Percentiles rank a stretch among this genome's conserved stretches.
Conservation (phyloP, 75 land plant genomes). For the Picea sitchensis region DNA sequence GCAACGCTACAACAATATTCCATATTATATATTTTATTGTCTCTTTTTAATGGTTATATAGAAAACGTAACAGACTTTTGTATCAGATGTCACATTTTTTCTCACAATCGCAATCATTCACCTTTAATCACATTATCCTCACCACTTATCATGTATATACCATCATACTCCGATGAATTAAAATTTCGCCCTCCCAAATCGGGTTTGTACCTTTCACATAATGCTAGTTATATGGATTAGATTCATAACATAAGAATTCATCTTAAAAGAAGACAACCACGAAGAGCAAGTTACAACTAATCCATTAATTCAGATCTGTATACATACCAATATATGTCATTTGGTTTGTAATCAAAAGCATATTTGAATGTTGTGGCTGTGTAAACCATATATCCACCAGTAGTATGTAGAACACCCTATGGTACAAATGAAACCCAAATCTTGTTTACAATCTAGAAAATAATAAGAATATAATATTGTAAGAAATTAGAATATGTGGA, state of each 20-base stretch:
- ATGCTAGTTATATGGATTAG: background rate
- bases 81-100: too few relatives aligned
- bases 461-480: background rate
- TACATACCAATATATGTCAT: slow-evolving; percentile 85
- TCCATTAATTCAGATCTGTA: background rate
- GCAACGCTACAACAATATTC: too few relatives aligned
- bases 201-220: background rate
- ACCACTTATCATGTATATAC: background rate
- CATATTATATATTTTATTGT: too few relatives aligned
- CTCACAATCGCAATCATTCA: too few relatives aligned
- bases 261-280: background rate
- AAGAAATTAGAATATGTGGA: slow-evolving; percentile 10
- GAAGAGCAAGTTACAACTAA: background rate
- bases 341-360: slow-evolving; percentile 91
- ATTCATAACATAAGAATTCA: background rate
- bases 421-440: background rate
- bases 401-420: slow-evolving; percentile 96
- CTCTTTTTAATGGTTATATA: too few relatives aligned
- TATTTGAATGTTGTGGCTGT: slow-evolving; percentile 95
- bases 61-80: too few relatives aligned
- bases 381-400: slow-evolving; percentile 97
- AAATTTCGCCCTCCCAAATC: background rate
- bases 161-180: background rate
- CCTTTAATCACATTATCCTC: too few relatives aligned
- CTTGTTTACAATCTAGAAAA: background rate